Conservation (phyloP, 2,329 filamentous ascomycete species). For the Clonostachys rhizophaga region DNA sequence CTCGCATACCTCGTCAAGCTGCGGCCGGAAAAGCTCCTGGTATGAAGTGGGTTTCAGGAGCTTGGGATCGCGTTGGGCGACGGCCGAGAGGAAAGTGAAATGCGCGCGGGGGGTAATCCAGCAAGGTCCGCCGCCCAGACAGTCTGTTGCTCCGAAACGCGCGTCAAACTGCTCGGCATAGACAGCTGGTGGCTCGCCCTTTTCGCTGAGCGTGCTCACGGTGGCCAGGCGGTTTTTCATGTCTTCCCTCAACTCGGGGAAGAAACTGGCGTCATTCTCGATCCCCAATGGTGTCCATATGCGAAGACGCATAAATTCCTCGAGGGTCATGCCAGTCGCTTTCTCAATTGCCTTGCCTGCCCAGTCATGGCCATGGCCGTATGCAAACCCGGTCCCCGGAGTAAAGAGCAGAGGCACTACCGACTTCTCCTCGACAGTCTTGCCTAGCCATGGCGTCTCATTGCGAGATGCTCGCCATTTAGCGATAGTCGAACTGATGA, state of each 20-base stretch:
- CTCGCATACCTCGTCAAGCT: conserved; percentile 2
- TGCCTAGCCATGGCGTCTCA: conserved; percentile 21
- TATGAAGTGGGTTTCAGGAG: not conserved
- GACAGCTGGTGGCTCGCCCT: not conserved
- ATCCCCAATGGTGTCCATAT: conserved; percentile 29
- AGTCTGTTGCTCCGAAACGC: conserved; percentile 1
- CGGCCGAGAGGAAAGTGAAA: conserved; percentile 1
- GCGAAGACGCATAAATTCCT: conserved; percentile 26
- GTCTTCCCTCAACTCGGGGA: not conserved
- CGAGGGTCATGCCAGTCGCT: conserved; percentile 26
- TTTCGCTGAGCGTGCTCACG: not conserved
- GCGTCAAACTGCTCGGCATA: not conserved
- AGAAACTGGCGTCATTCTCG: conserved; percentile 1
- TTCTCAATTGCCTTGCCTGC: conserved; percentile 37
- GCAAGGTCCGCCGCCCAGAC: not conserved
- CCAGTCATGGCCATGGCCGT: conserved; percentile 41
- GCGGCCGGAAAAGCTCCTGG: conserved; percentile 3
- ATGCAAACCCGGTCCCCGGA: conserved; percentile 43
- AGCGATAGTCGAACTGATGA: conserved; percentile 26
- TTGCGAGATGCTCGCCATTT: conserved; percentile 31
- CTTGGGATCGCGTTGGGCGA: not conserved
- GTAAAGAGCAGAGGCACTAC: conserved; percentile 33
- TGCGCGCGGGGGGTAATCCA: not conserved
- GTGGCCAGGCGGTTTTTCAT: not conserved
- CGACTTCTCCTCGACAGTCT: conserved; percentile 8